Evolutionary conservation across 202 grass and related monocot species (phyloP).

Genomic region (Zizania palustris): DNA sequence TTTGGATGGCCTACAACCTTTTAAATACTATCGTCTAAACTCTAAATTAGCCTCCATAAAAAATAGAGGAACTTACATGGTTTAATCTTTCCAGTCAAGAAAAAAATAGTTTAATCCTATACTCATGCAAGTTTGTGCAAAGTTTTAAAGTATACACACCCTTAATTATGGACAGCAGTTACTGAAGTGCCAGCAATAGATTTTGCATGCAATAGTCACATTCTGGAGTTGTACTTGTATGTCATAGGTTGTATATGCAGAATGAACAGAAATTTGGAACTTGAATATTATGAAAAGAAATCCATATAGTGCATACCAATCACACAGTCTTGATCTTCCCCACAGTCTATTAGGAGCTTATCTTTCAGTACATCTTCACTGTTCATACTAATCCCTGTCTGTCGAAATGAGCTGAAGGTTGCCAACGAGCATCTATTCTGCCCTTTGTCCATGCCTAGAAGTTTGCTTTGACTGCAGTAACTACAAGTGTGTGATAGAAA

Average conservation of each 20-base stretch:
- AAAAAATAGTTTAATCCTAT: neutral
- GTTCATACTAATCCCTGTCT: constrained; percentile 48
- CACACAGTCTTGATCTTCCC: constrained; percentile 91
- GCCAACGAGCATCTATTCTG: constrained; percentile 40
- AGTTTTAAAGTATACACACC: neutral
- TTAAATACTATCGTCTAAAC: neutral
- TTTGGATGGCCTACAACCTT: constrained; percentile 1
- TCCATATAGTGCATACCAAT: constrained; percentile 62
- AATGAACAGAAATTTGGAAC: neutral
- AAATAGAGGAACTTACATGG: neutral
- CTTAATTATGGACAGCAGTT: constrained; percentile 1
- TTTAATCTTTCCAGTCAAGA: neutral
- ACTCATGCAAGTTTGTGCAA: neutral
- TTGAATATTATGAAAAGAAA: neutral
- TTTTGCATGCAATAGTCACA: constrained; percentile 12
- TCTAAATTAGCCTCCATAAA: constrained; percentile 10
- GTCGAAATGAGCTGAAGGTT: constrained; percentile 58
- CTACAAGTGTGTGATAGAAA: neutral
- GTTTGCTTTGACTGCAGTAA: constrained; percentile 31
- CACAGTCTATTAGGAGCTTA: constrained; percentile 84
- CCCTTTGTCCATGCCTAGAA: constrained; percentile 39
- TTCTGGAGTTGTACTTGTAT: neutral
- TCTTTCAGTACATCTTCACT: constrained; percentile 54
- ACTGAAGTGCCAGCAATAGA: constrained; percentile 8
- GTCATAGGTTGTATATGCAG: constrained; percentile 8